phyloP scores from a whole-genome alignment of 352 stramenopile species.

The Globisporangium nagaii region DNA sequence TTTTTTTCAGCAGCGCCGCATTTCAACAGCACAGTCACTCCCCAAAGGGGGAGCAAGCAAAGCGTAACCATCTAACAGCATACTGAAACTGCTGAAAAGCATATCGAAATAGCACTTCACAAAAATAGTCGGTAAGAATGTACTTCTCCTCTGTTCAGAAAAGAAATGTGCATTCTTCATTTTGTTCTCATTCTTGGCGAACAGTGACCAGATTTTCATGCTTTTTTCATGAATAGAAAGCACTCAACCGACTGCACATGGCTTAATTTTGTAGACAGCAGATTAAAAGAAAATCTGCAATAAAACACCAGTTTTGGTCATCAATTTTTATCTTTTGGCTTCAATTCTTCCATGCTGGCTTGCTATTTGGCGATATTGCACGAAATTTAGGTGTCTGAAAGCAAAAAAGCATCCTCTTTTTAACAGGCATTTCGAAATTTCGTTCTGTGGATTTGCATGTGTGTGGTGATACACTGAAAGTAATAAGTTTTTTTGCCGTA shows the following conservation, averaged over 20 bases:
- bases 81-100: no score
- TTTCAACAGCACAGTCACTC: no score
- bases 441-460: background rate
- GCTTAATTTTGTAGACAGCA: background rate
- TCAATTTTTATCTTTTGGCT: no score
- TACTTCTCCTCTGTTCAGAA: no score
- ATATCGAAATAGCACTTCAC: no score
- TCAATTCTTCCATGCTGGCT: no score
- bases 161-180: no score
- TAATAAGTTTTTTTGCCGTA: background rate
- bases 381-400: background rate
- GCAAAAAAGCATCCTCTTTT: background rate
- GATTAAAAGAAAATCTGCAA: background rate
- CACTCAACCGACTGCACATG: background rate
- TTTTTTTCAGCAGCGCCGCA: no score
- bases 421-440: background rate
- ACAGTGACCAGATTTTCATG: background rate
- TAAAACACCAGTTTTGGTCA: background rate
- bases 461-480: background rate
- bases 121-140: no score
- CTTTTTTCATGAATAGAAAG: background rate
- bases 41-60: no score
- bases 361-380: background rate
- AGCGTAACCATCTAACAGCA: no score
- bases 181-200: background rate